Conservation (phyloP, 163 green algal species). For the Smithsoniella earleae region DNA sequence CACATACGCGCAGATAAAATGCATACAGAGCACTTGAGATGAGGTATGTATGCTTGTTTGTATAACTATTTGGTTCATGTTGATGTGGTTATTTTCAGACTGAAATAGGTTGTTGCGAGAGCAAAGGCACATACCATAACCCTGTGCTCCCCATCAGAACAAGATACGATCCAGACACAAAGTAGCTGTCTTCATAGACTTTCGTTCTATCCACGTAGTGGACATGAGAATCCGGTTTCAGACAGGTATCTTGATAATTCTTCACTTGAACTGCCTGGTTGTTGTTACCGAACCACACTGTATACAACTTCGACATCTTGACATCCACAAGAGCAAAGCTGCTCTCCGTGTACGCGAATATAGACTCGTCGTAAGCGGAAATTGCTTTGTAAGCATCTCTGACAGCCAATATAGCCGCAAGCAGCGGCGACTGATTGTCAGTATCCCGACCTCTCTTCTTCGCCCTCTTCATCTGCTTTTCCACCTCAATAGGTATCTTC, state of each 20-base stretch:
- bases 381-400: neutral
- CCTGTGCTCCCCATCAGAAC: neutral
- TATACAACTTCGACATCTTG: neutral
- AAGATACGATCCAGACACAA: neutral
- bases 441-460: too few relatives aligned
- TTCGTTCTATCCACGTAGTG: neutral
- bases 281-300: neutral
- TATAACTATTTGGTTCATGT: too few relatives aligned
- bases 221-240: too few relatives aligned
- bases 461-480: too few relatives aligned
- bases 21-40: too few relatives aligned
- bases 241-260: too few relatives aligned
- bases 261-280: neutral
- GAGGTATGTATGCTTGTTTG: too few relatives aligned
- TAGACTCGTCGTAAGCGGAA: conserved; percentile 2
- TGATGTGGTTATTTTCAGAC: too few relatives aligned
- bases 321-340: neutral
- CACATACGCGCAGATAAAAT: too few relatives aligned
- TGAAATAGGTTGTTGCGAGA: too few relatives aligned
- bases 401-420: neutral
- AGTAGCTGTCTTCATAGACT: neutral
- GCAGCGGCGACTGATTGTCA: neutral
- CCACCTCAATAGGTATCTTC: too few relatives aligned
- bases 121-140: neutral
- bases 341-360: conserved; percentile 15